Evolutionary conservation across 176 grass and related monocot genomes (phyloP).

Genomic region (Phoenix dactylifera): DNA sequence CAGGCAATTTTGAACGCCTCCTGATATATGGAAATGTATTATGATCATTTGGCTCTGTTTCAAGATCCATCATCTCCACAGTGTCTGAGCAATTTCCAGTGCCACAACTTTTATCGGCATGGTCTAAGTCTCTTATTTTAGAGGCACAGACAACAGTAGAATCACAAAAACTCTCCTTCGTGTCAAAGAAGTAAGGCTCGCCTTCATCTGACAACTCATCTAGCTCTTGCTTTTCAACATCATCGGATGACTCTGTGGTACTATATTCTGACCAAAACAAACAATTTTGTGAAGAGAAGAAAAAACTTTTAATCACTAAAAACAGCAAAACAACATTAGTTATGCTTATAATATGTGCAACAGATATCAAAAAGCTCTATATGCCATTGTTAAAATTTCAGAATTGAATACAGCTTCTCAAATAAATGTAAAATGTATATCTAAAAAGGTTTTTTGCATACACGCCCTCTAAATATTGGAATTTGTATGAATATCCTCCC

Average conservation of each 20-base stretch:
- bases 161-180: conserved; percentile 72
- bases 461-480: no score
- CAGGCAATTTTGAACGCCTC: conserved; percentile 29
- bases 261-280: conserved; percentile 64
- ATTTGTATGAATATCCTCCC: no score
- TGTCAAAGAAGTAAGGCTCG: conserved; percentile 75
- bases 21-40: background rate
- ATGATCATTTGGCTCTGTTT: background rate
- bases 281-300: conserved; percentile 12
- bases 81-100: background rate
- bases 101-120: background rate
- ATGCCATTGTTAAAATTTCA: no score
- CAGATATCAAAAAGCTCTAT: no score
- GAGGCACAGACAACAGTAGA: conserved; percentile 16
- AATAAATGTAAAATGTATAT: no score
- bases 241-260: conserved; percentile 86
- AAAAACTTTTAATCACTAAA: background rate
- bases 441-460: no score
- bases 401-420: no score
- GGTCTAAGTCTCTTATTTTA: conserved; percentile 29
- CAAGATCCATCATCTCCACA: conserved; percentile 10
- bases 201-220: conserved; percentile 63
- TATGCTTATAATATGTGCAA: no score
- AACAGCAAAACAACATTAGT: background rate
- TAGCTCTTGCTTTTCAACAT: conserved; percentile 68